phyloP scores from a whole-genome alignment of 108 stramenopile genomes.

The Pseudonitzschia delicatissima region DNA sequence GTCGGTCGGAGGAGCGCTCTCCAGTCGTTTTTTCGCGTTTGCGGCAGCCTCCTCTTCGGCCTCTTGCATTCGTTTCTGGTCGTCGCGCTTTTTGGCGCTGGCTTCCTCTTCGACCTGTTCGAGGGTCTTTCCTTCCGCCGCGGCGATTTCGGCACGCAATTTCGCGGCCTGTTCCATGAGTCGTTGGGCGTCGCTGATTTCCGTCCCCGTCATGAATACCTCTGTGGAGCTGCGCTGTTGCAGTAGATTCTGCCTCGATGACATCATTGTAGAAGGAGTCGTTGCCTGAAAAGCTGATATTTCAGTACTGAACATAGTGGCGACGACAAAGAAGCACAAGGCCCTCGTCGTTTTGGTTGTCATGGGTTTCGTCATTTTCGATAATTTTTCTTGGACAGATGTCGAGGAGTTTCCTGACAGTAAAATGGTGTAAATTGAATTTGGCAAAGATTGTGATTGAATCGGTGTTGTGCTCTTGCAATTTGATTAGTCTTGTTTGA shows the following conservation, averaged over 20 bases:
- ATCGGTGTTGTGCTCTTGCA: too few species aligned
- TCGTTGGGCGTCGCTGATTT: slow-evolving; percentile 42
- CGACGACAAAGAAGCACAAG: too few species aligned
- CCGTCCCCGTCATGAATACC: neutral
- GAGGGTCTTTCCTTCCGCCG: slow-evolving; percentile 66
- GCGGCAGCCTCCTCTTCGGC: slow-evolving; percentile 18
- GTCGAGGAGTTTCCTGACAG: too few species aligned
- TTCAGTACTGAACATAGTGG: neutral
- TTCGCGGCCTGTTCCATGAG: slow-evolving; percentile 59
- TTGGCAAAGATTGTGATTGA: too few species aligned
- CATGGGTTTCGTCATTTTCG: too few species aligned
- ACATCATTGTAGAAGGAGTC: neutral
- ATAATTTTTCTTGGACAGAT: too few species aligned
- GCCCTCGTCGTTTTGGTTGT: too few species aligned
- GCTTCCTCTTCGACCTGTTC: slow-evolving; percentile 72
- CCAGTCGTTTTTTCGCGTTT: neutral
- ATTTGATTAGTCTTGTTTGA: too few species aligned
- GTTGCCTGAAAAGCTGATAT: neutral
- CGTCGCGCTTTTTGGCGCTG: slow-evolving; percentile 24
- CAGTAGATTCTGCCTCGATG: neutral
- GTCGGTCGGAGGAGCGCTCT: slow-evolving; percentile 5
- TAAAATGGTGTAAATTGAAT: too few species aligned
- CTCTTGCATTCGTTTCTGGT: neutral
- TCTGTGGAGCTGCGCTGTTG: neutral
- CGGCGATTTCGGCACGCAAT: slow-evolving; percentile 71